A percentile compares a stretch with the other conserved stretches of the same genome.
These are phyloP conservation scores for Westerdykella sp. DNA, from an alignment of 2,329 filamentous ascomycete species.

Conservation along the genomic window DNA sequence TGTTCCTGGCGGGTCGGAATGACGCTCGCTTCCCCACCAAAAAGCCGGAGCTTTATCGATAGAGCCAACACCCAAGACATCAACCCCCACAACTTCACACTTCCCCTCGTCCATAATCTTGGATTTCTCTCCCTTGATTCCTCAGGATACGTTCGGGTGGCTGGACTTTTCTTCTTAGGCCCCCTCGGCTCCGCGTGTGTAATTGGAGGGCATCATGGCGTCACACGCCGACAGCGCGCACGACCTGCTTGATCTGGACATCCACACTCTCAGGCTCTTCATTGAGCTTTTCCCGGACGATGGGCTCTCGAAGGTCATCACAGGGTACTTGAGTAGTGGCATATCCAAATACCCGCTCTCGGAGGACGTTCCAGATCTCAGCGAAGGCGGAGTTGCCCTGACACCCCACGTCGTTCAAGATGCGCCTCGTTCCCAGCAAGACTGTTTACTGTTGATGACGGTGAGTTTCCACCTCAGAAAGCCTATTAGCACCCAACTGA, in stretches of 20 bases:
- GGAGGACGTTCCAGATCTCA: conserved; percentile 44
- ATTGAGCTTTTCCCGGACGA: conserved; percentile 76
- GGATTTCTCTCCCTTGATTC: too few relatives aligned
- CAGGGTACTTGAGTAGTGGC: conserved; percentile 73
- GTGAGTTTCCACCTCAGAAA: conserved; percentile 9
- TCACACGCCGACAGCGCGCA: conserved; percentile 34
- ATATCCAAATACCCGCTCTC: conserved; percentile 71
- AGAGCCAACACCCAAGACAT: too few relatives aligned
- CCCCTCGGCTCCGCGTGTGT: too few relatives aligned
- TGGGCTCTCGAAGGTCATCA: conserved; percentile 75
- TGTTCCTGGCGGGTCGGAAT: conserved; percentile 9
- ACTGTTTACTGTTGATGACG: conserved; percentile 73
- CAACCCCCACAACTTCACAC: too few relatives aligned
- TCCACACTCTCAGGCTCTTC: conserved; percentile 71
- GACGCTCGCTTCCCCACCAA: conserved; percentile 23
- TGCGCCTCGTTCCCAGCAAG: conserved; percentile 61
- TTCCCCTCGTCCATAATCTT: too few relatives aligned
- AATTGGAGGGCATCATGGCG: conserved; percentile 24
- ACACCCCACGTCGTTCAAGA: conserved; percentile 39
- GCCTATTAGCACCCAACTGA: conserved; percentile 2
- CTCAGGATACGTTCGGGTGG: too few relatives aligned
- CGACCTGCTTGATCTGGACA: conserved; percentile 61
- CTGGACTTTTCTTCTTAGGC: too few relatives aligned
- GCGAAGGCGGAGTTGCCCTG: conserved; percentile 33
- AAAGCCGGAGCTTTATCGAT: conserved; percentile 3